phyloP scores from a whole-genome alignment of 139 green algal species.

The Coccomyxa sp. region DNA sequence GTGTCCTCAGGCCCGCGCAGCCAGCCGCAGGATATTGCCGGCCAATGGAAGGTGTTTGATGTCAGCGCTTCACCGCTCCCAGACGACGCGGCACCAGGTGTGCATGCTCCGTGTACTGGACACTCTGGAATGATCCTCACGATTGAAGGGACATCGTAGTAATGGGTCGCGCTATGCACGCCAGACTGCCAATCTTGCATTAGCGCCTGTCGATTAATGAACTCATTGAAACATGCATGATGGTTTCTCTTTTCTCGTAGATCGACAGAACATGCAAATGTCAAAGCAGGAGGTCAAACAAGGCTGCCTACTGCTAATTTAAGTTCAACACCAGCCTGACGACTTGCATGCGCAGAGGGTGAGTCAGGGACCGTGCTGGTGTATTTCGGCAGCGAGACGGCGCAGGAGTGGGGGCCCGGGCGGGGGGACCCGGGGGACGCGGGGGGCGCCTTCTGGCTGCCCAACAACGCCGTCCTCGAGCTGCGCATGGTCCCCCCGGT shows the following conservation, averaged over 20 bases:
- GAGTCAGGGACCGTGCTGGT: background rate
- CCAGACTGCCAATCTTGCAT: too few relatives aligned
- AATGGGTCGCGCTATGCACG: too few relatives aligned
- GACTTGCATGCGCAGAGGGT: background rate
- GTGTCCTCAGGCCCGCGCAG: constrained; percentile 12
- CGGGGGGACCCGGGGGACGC: background rate
- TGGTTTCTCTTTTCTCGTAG: too few relatives aligned
- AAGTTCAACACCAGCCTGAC: too few relatives aligned
- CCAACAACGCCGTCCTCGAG: constrained; percentile 12
- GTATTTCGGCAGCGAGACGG: constrained; percentile 23
- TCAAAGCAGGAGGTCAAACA: too few relatives aligned
- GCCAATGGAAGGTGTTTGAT: constrained; percentile 47
- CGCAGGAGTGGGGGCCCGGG: constrained; percentile 9
- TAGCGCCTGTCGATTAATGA: too few relatives aligned
- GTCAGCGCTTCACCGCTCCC: constrained; percentile 29
- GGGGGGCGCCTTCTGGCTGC: constrained; percentile 23
- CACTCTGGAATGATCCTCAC: too few relatives aligned
- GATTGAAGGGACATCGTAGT: too few relatives aligned
- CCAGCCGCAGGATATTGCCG: constrained; percentile 1
- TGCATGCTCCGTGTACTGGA: background rate
- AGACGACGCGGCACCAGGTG: constrained; percentile 19
- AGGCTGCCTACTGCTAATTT: too few relatives aligned
- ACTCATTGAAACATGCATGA: too few relatives aligned
- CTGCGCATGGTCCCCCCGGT: constrained; percentile 20
- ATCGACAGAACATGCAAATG: too few relatives aligned